phyloP scores from a whole-genome alignment of 345 rosid species.

The Pistacia vera region DNA sequence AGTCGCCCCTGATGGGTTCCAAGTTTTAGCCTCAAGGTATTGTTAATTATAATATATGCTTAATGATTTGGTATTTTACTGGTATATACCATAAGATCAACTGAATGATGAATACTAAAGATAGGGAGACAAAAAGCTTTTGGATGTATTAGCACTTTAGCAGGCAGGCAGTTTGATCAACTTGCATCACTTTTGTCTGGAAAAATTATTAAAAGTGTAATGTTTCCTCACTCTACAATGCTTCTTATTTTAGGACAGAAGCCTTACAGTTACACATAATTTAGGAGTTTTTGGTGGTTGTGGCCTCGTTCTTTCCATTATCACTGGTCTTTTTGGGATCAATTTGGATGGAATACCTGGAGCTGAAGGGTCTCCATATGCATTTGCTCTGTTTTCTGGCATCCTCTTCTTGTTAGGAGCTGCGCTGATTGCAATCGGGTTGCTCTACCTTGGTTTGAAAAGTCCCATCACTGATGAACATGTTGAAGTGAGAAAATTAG shows the following conservation, averaged over 20 bases:
- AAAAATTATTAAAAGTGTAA: neutral
- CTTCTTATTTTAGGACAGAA: conserved; percentile 47
- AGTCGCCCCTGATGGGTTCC: neutral
- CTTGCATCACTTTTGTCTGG: neutral
- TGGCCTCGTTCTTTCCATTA: conserved; percentile 59
- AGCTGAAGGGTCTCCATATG: conserved; percentile 41
- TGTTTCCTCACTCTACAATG: neutral
- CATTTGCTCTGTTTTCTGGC: conserved; percentile 47
- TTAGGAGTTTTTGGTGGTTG: conserved; percentile 73
- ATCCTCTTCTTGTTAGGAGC: conserved; percentile 46
- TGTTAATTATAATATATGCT: neutral
- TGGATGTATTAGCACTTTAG: neutral
- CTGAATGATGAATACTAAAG: neutral
- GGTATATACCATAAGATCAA: neutral
- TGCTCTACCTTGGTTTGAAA: conserved; percentile 61
- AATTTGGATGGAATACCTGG: conserved; percentile 76
- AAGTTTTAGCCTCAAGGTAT: neutral
- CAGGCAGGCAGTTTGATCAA: neutral
- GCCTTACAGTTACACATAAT: conserved; percentile 65
- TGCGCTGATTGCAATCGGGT: conserved; percentile 40
- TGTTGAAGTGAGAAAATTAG: conserved; percentile 49
- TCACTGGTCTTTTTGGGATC: conserved; percentile 65
- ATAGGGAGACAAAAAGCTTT: neutral
- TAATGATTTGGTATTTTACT: neutral
- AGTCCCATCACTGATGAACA: conserved; percentile 48